A percentile compares a stretch with the other conserved stretches of the same genome.
phyloP scores from a whole-genome alignment of 2,329 filamentous ascomycete species.

The Beauveria sp. region DNA sequence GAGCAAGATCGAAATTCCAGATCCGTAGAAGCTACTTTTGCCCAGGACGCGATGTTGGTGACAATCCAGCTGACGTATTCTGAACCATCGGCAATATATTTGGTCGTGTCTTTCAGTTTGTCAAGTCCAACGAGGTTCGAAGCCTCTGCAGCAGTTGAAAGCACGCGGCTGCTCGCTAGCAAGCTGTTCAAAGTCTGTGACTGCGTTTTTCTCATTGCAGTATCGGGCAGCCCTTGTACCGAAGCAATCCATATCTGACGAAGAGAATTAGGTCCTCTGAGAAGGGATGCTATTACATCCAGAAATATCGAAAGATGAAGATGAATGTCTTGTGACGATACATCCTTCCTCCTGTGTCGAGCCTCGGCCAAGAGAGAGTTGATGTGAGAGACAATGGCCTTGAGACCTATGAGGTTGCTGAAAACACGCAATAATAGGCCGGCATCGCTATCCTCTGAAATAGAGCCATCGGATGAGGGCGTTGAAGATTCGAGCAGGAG shows the following conservation, averaged over 20 bases:
- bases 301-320: constrained; percentile 38
- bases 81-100: constrained; percentile 59
- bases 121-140: constrained; percentile 38
- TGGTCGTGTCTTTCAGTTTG: constrained; percentile 15
- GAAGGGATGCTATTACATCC: constrained; percentile 34
- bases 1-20: constrained; percentile 35
- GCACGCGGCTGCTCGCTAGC: constrained; percentile 40
- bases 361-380: constrained; percentile 50
- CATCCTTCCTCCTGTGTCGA: constrained; percentile 29
- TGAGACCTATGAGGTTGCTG: constrained; percentile 67
- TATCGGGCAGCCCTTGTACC: constrained; percentile 16
- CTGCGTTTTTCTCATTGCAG: constrained; percentile 23
- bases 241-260: constrained; percentile 31
- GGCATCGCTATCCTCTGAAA: constrained; percentile 27
- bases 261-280: constrained; percentile 31
- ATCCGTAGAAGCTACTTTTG: constrained; percentile 22
- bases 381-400: constrained; percentile 65
- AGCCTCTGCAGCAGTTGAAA: constrained; percentile 49
- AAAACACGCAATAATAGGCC: constrained; percentile 56
- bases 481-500: constrained; percentile 42
- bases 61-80: constrained; percentile 67
- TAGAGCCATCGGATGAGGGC: constrained; percentile 8
- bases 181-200: constrained; percentile 33
- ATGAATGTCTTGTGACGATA: constrained; percentile 32
- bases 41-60: constrained; percentile 47